phyloP scores from a whole-genome alignment of 2,329 filamentous ascomycete species.

The Beauveria pseudobassiana region DNA sequence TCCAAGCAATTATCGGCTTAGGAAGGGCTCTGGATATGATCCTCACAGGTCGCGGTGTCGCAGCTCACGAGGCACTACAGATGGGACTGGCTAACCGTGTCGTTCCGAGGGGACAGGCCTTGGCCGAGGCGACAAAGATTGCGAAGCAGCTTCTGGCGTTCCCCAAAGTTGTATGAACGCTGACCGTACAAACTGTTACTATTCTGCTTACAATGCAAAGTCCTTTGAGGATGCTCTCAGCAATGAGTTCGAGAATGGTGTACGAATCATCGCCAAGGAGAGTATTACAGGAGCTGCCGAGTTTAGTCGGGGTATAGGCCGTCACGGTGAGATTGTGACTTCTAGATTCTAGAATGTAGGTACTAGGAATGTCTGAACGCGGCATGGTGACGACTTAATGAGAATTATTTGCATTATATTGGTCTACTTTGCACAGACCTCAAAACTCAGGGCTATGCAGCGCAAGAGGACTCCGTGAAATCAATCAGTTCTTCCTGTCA shows the following conservation, averaged over 20 bases:
- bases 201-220: slow-evolving; percentile 40
- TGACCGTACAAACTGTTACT: slow-evolving; percentile 41
- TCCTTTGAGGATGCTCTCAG: slow-evolving; percentile 43
- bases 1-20: slow-evolving; percentile 43
- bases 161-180: slow-evolving; percentile 44
- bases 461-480: background rate
- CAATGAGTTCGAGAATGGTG: slow-evolving; percentile 38
- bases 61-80: slow-evolving; percentile 38
- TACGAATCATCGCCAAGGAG: slow-evolving; percentile 33
- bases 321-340: background rate
- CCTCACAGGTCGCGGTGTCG: slow-evolving; percentile 41
- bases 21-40: slow-evolving; percentile 49
- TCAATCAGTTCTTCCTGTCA: background rate
- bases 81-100: slow-evolving; percentile 48
- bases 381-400: background rate
- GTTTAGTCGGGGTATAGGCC: slow-evolving; percentile 1
- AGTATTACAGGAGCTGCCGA: slow-evolving; percentile 23
- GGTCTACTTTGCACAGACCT: background rate
- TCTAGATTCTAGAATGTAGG: background rate
- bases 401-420: background rate
- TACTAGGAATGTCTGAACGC: background rate
- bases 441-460: background rate
- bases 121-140: slow-evolving; percentile 39
- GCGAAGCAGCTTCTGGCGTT: slow-evolving; percentile 40
- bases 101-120: slow-evolving; percentile 39